A percentile compares a stretch with the other conserved stretches of the same genome.
Conservation (phyloP, 306 rosid species). For the Urtica urens region DNA sequence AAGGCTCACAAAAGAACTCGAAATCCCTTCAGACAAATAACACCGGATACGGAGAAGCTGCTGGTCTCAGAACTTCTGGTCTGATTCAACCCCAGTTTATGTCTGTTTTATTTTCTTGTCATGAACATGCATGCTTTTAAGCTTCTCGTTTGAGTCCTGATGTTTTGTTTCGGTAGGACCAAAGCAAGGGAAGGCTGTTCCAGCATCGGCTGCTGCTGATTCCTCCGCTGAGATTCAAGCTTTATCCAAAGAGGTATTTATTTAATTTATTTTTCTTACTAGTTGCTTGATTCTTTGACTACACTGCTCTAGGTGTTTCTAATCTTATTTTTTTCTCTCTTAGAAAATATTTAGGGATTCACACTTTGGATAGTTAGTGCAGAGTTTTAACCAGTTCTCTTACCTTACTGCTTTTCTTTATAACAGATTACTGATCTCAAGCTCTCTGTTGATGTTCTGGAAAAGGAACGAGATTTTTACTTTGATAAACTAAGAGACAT, state of each 20-base stretch:
- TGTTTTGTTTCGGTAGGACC: constrained; percentile 34
- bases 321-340: too few relatives aligned
- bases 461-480: constrained; percentile 94
- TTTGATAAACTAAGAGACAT: constrained; percentile 87
- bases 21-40: constrained; percentile 60
- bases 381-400: too few relatives aligned
- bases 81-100: not conserved
- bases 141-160: constrained; percentile 8
- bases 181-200: constrained; percentile 46
- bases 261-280: constrained; percentile 11
- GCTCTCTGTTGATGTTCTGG: constrained; percentile 74
- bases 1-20: constrained; percentile 44
- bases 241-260: constrained; percentile 67
- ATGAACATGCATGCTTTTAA: not conserved
- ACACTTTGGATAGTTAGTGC: too few relatives aligned
- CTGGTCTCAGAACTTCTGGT: constrained; percentile 24
- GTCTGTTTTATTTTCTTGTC: not conserved
- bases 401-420: constrained; percentile 7
- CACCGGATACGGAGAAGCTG: constrained; percentile 26
- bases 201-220: constrained; percentile 30
- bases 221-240: constrained; percentile 51
- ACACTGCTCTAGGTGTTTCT: too few relatives aligned
- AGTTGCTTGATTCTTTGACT: too few relatives aligned
- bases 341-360: too few relatives aligned
- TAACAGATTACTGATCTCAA: constrained; percentile 77